These are phyloP conservation scores for Amborella trichopoda DNA, from an alignment of 164 flowering plant genomes.

Conservation along the genomic window DNA sequence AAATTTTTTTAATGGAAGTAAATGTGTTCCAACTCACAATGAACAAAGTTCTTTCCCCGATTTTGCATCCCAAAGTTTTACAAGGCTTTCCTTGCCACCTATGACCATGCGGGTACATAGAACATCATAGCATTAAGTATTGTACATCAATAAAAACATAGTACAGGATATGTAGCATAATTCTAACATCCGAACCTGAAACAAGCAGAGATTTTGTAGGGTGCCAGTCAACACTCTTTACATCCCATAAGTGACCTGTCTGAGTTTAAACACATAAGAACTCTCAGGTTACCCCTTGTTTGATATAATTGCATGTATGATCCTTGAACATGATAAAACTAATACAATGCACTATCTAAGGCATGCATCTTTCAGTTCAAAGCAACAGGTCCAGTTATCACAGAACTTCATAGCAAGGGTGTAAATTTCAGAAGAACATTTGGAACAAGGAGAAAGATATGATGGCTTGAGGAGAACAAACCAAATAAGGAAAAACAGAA, in stretches of 20 bases:
- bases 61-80: slow-evolving; percentile 99
- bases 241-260: slow-evolving; percentile 99
- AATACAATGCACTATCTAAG: too few relatives aligned
- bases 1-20: too few relatives aligned
- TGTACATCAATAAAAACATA: slow-evolving; percentile 5
- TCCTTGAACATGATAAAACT: too few relatives aligned
- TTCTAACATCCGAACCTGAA: slow-evolving; percentile 61
- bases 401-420: too few relatives aligned
- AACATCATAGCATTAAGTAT: too few relatives aligned
- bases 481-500: too few relatives aligned
- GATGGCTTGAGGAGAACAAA: too few relatives aligned
- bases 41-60: slow-evolving; percentile 82
- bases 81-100: slow-evolving; percentile 99
- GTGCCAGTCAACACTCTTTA: slow-evolving; percentile 99
- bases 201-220: slow-evolving; percentile 92
- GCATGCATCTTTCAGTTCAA: too few relatives aligned
- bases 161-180: neutral
- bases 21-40: slow-evolving; percentile 50
- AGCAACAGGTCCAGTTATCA: too few relatives aligned
- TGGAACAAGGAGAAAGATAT: too few relatives aligned
- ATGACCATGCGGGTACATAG: slow-evolving; percentile 1
- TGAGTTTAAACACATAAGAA: slow-evolving; percentile 57
- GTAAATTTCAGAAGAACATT: too few relatives aligned
- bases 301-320: too few relatives aligned
- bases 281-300: slow-evolving; percentile 32